phyloP scores from a whole-genome alignment of 345 rosid genomes.

The Capsella bursapastoris region DNA sequence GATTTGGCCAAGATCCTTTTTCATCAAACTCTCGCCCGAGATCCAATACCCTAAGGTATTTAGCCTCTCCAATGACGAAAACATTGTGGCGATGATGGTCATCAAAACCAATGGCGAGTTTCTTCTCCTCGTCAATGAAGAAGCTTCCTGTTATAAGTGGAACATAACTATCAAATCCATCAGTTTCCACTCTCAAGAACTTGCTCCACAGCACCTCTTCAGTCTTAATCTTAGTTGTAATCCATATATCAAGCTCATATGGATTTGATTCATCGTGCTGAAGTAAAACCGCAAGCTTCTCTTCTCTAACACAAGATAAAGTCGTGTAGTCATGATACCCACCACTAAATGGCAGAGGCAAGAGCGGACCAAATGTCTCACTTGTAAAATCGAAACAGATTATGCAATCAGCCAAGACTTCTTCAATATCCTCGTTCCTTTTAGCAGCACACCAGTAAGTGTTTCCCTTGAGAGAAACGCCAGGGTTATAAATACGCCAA shows the following conservation, averaged over 20 bases:
- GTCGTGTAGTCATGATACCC: neutral
- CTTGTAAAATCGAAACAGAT: slow-evolving; percentile 12
- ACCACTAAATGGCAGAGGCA: neutral
- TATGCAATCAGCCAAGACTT: neutral
- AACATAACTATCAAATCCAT: neutral
- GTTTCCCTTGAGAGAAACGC: neutral
- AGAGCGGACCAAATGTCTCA: neutral
- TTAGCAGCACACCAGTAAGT: neutral
- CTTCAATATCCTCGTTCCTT: neutral
- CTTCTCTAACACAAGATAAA: slow-evolving; percentile 10
- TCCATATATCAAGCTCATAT: neutral
- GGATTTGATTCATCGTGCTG: neutral
- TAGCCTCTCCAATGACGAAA: neutral
- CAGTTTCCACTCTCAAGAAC: neutral
- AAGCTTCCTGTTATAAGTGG: neutral
- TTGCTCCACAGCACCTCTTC: slow-evolving; percentile 2
- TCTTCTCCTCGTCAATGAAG: slow-evolving; percentile 2
- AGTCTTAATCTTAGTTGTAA: neutral
- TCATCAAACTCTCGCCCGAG: neutral
- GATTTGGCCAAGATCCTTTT: neutral
- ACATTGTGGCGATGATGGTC: neutral
- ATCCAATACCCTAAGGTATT: neutral
- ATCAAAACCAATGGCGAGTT: neutral
- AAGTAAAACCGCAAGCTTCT: neutral
- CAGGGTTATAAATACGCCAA: neutral